Conservation (phyloP, 371 early-diverging fungal genomes). For the Rozella allomycis region DNA sequence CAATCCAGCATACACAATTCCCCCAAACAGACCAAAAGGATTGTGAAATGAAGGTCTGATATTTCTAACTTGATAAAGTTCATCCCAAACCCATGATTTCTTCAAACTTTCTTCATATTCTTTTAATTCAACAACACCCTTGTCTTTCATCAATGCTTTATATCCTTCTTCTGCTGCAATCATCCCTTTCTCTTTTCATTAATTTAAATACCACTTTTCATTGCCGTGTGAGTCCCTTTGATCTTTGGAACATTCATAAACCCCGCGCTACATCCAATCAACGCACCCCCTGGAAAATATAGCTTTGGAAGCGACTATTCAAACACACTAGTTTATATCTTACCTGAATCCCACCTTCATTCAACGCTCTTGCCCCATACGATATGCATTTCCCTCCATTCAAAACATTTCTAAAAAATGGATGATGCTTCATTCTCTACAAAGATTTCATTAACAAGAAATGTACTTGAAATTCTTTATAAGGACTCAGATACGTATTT, state of each 20-base stretch:
- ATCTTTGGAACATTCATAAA: slow-evolving; percentile 93
- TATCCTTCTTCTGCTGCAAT: slow-evolving; percentile 50
- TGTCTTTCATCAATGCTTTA: slow-evolving; percentile 21
- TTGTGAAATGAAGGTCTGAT: slow-evolving; percentile 79
- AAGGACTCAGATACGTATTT: slow-evolving; percentile 84
- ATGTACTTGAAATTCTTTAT: slow-evolving; percentile 91
- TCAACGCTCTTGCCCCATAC: slow-evolving; percentile 87
- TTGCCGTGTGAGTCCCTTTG: slow-evolving; percentile 95
- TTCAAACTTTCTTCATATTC: slow-evolving; percentile 59
- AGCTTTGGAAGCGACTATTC: slow-evolving; percentile 72
- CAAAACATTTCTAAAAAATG: slow-evolving; percentile 46
- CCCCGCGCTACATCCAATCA: slow-evolving; percentile 90
- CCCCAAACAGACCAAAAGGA: slow-evolving; percentile 68
- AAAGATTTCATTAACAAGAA: no score
- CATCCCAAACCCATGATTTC: slow-evolving; percentile 77
- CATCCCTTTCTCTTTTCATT: slow-evolving; percentile 22
- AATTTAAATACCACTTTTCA: slow-evolving; percentile 82
- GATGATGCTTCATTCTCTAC: slow-evolving; percentile 85
- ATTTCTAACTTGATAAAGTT: slow-evolving; percentile 75
- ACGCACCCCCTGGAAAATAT: slow-evolving; percentile 82
- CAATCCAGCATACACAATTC: slow-evolving; percentile 65
- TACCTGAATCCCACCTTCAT: slow-evolving; percentile 73
- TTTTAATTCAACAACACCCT: slow-evolving; percentile 27
- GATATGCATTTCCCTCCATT: slow-evolving; percentile 79
- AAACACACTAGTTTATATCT: background rate